Evolutionary conservation across 495 filamentous ascomycete genomes (phyloP).

Genomic region (Penicillium odoratum): DNA sequence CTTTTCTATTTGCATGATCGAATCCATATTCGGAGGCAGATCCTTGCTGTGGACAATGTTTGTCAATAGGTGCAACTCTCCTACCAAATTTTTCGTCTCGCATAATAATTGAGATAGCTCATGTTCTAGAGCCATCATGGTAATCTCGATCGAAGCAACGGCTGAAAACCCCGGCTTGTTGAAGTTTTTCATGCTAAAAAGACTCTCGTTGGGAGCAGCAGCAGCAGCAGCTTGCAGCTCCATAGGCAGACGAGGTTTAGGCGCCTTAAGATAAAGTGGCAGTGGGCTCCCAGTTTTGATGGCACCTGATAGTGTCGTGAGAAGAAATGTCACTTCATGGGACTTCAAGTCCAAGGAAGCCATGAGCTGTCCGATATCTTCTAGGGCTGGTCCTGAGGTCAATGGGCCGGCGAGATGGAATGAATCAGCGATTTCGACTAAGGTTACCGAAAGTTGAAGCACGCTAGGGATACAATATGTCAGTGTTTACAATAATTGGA

Average conservation of each 20-base stretch:
- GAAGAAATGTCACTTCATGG: conserved; percentile 58
- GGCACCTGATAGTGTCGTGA: conserved; percentile 27
- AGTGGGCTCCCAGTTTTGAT: conserved; percentile 2
- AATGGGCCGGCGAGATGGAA: background rate
- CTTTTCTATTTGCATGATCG: background rate
- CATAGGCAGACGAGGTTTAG: conserved; percentile 3
- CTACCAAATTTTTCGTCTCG: background rate
- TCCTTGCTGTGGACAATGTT: background rate
- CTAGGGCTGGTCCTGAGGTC: conserved; percentile 25
- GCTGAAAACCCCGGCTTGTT: background rate
- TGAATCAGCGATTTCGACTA: background rate
- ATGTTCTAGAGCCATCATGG: background rate
- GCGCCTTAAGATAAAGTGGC: conserved; percentile 6
- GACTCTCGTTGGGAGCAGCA: background rate
- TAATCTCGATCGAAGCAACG: background rate
- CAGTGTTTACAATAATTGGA: conserved; percentile 40
- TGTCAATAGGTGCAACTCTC: background rate
- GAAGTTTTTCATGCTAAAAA: background rate
- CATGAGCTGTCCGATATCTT: conserved; percentile 24
- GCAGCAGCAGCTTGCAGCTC: background rate
- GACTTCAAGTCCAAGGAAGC: conserved; percentile 52
- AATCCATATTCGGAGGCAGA: background rate
- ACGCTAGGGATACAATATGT: conserved; percentile 45
- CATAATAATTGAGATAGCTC: background rate
- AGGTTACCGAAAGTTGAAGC: conserved; percentile 20